These are phyloP conservation scores for Venturia carpophila DNA, from an alignment of 2,329 filamentous ascomycete species.

Conservation along the genomic window DNA sequence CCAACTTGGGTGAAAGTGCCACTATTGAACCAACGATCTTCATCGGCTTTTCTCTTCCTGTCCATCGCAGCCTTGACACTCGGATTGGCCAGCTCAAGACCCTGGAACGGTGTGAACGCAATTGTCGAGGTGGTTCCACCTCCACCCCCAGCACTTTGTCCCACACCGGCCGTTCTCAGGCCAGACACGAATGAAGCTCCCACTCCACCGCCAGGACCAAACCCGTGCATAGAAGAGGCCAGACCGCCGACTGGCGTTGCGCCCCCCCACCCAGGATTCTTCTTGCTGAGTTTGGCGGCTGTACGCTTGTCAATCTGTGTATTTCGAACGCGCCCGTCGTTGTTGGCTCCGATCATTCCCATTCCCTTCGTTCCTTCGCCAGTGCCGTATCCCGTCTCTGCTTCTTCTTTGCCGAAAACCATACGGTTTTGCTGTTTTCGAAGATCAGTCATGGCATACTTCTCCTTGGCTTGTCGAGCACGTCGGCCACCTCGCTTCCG, in stretches of 20 bases:
- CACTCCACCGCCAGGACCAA: conserved; percentile 49
- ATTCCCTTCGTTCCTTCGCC: conserved; percentile 80
- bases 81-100: conserved; percentile 89
- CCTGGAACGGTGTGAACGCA: conserved; percentile 90
- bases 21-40: conserved; percentile 93
- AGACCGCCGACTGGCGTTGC: conserved; percentile 47
- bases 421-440: conserved; percentile 94
- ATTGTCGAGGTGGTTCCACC: conserved; percentile 74
- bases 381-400: conserved; percentile 81
- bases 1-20: conserved; percentile 92
- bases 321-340: conserved; percentile 81
- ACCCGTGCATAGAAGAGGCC: conserved; percentile 74
- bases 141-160: conserved; percentile 50
- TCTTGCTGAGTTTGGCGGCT: conserved; percentile 84
- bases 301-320: conserved; percentile 90
- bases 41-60: conserved; percentile 85
- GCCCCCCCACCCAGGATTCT: conserved; percentile 90
- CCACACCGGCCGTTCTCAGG: conserved; percentile 73
- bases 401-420: conserved; percentile 92
- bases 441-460: conserved; percentile 91
- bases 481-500: conserved; percentile 85
- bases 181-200: conserved; percentile 61
- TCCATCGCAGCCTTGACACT: conserved; percentile 81
- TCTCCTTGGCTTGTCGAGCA: conserved; percentile 91
- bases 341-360: conserved; percentile 87